These are phyloP conservation scores for Pelargonium australe DNA, from an alignment of 441 rosid genomes.

Conservation along the genomic window DNA sequence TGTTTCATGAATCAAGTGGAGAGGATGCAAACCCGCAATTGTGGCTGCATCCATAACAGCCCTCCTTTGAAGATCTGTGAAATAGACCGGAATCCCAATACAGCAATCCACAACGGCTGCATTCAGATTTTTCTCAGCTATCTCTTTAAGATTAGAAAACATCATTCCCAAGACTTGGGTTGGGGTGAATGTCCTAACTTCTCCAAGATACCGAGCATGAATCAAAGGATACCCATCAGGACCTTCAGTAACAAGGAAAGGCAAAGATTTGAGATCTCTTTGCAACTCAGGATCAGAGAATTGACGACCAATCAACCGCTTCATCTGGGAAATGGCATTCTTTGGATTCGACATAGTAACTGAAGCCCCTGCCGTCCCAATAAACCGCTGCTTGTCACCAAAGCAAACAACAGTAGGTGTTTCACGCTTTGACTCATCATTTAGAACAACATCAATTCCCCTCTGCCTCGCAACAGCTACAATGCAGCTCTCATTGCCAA, in stretches of 20 bases:
- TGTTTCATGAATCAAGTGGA: constrained; percentile 79
- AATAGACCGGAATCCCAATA: constrained; percentile 91
- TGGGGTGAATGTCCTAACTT: constrained; percentile 65
- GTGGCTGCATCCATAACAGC: constrained; percentile 92
- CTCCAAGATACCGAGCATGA: constrained; percentile 77
- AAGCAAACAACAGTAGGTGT: constrained; percentile 95
- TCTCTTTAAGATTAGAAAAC: constrained; percentile 67
- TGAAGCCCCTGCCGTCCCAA: constrained; percentile 97
- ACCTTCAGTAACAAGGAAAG: constrained; percentile 69
- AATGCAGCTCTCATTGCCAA: constrained; percentile 86
- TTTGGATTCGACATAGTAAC: constrained; percentile 90
- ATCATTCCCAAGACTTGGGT: constrained; percentile 92
- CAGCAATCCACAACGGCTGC: constrained; percentile 92
- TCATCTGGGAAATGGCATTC: constrained; percentile 84
- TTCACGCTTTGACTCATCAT: constrained; percentile 95
- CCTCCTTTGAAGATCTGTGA: constrained; percentile 87
- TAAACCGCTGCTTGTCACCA: constrained; percentile 91
- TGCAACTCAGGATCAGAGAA: constrained; percentile 96
- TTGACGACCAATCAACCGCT: constrained; percentile 68
- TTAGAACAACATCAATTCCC: constrained; percentile 94
- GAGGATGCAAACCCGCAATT: constrained; percentile 88
- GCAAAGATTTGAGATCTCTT: constrained; percentile 65
- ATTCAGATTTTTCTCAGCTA: constrained; percentile 78
- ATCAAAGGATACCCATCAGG: constrained; percentile 87
- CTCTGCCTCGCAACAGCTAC: constrained; percentile 96